Conservation (phyloP, 2,329 filamentous ascomycete genomes). For the Verticillium alfalfae region DNA sequence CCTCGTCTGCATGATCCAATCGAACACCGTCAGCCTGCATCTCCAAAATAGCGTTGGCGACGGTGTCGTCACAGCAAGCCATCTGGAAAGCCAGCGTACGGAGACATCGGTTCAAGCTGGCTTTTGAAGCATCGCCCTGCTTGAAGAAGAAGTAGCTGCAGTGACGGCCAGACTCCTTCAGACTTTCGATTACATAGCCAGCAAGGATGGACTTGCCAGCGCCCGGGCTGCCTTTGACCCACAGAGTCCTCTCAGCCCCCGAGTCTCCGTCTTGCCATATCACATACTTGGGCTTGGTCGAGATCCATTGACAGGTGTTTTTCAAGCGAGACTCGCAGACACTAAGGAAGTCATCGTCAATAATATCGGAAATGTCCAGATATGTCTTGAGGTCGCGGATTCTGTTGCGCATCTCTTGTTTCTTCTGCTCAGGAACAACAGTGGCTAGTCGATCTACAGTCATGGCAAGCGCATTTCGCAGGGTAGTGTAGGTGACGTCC, state of each 20-base stretch:
- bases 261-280: slow-evolving; percentile 10
- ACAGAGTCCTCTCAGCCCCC: slow-evolving; percentile 12
- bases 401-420: neutral
- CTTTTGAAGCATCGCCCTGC: slow-evolving; percentile 12
- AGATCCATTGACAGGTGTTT: slow-evolving; percentile 18
- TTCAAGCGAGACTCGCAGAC: slow-evolving; percentile 8
- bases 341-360: slow-evolving; percentile 13
- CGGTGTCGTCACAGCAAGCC: slow-evolving; percentile 9
- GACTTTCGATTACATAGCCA: slow-evolving; percentile 17
- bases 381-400: slow-evolving; percentile 8
- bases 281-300: slow-evolving; percentile 1
- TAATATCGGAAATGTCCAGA: slow-evolving; percentile 4
- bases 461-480: slow-evolving; percentile 15
- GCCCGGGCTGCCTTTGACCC: slow-evolving; percentile 23
- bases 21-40: slow-evolving; percentile 11
- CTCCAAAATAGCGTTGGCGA: slow-evolving; percentile 9
- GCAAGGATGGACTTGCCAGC: slow-evolving; percentile 25
- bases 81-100: slow-evolving; percentile 26
- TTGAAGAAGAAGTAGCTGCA: slow-evolving; percentile 29
- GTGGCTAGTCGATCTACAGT: slow-evolving; percentile 4
- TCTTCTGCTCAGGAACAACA: neutral
- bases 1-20: slow-evolving; percentile 15
- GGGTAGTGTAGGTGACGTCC: slow-evolving; percentile 17
- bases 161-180: slow-evolving; percentile 7
- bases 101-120: slow-evolving; percentile 16